Evolutionary conservation across 345 rosid species (phyloP).

Genomic region (Camelina hispida): DNA sequence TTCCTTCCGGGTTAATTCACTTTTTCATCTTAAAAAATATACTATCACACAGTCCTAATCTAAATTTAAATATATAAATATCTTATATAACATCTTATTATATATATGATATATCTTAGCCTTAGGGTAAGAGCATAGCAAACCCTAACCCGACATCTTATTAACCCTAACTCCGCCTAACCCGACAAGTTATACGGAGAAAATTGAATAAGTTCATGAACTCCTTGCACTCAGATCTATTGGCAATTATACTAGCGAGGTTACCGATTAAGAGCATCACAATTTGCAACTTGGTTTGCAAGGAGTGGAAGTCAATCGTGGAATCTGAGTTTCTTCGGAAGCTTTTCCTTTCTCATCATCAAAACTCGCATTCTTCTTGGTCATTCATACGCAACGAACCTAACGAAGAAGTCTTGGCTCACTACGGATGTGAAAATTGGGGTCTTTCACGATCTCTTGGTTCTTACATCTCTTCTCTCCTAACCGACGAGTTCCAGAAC

Average conservation of each 20-base stretch:
- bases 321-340: slow-evolving; percentile 4
- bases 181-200: too few species aligned
- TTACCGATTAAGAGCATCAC: neutral
- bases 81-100: too few species aligned
- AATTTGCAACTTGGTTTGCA: slow-evolving; percentile 10
- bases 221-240: neutral
- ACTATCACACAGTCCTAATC: too few species aligned
- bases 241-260: neutral
- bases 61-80: too few species aligned
- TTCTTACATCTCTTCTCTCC: neutral
- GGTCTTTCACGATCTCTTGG: neutral
- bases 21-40: too few species aligned
- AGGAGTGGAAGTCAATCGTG: slow-evolving; percentile 7
- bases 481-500: neutral
- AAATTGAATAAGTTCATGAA: neutral
- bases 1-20: too few species aligned
- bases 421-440: neutral
- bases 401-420: neutral
- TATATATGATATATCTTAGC: too few species aligned
- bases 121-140: too few species aligned
- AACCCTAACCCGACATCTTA: too few species aligned
- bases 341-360: slow-evolving; percentile 4
- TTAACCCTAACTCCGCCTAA: too few species aligned
- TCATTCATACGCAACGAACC: neutral
- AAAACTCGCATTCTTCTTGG: slow-evolving; percentile 19